These are phyloP conservation scores for Ganoderma lingzhi DNA, from an alignment of 1,284 basidiomycete genomes.

Conservation along the genomic window DNA sequence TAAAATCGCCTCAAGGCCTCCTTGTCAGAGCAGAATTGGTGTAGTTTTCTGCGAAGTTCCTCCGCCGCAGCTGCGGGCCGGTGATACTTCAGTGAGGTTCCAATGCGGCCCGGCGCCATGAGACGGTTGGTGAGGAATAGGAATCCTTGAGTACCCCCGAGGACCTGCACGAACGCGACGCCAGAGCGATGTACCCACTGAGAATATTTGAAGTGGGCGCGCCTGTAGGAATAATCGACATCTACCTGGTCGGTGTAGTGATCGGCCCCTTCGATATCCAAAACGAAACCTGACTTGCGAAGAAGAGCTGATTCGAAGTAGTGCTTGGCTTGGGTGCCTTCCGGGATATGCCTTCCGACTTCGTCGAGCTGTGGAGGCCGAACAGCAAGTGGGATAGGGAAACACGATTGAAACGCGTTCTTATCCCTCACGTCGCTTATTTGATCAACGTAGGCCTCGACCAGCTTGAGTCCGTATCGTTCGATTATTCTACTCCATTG, in stretches of 20 bases:
- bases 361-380: slow-evolving; percentile 78
- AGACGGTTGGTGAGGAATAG: slow-evolving; percentile 89
- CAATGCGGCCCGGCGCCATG: slow-evolving; percentile 72
- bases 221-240: slow-evolving; percentile 90
- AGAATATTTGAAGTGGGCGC: slow-evolving; percentile 78
- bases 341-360: slow-evolving; percentile 71
- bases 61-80: slow-evolving; percentile 61
- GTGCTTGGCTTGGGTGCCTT: slow-evolving; percentile 66
- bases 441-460: slow-evolving; percentile 92
- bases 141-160: slow-evolving; percentile 83
- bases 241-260: slow-evolving; percentile 83
- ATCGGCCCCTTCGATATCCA: slow-evolving; percentile 85
- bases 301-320: slow-evolving; percentile 88
- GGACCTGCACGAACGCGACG: slow-evolving; percentile 85
- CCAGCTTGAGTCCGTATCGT: slow-evolving; percentile 89
- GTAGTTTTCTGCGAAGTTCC: slow-evolving; percentile 65
- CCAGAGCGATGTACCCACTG: slow-evolving; percentile 93
- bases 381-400: slow-evolving; percentile 78
- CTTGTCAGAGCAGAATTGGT: slow-evolving; percentile 73
- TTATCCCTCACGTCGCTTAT: slow-evolving; percentile 83
- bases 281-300: slow-evolving; percentile 80
- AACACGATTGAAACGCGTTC: slow-evolving; percentile 91
- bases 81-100: slow-evolving; percentile 57
- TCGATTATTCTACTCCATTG: slow-evolving; percentile 90
- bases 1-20: slow-evolving; percentile 70